phyloP scores from a whole-genome alignment of 495 filamentous ascomycete species.

The Penicillium coprophilum region DNA sequence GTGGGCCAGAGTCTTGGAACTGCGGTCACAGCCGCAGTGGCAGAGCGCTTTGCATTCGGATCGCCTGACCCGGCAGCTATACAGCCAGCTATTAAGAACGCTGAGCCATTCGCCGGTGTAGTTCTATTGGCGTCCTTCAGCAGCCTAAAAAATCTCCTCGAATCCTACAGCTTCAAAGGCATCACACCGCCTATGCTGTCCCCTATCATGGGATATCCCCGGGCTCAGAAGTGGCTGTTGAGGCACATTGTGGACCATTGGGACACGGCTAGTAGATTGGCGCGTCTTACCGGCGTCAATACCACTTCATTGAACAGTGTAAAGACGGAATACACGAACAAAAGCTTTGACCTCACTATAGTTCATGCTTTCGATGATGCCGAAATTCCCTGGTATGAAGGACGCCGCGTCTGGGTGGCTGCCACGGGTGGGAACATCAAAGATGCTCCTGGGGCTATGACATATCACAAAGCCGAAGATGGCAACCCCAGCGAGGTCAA shows the following conservation, averaged over 20 bases:
- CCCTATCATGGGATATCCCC: slow-evolving; percentile 63
- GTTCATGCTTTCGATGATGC: slow-evolving; percentile 74
- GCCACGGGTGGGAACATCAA: slow-evolving; percentile 45
- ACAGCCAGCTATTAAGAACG: slow-evolving; percentile 39
- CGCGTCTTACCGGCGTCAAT: slow-evolving; percentile 39
- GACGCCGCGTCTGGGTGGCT: slow-evolving; percentile 52
- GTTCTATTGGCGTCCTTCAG: slow-evolving; percentile 80
- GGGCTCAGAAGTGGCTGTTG: slow-evolving; percentile 47
- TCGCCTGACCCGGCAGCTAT: slow-evolving; percentile 34
- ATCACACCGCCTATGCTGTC: slow-evolving; percentile 77
- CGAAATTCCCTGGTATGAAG: slow-evolving; percentile 67
- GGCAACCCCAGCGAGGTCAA: slow-evolving; percentile 34
- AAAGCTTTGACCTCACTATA: slow-evolving; percentile 62
- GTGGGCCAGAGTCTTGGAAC: slow-evolving; percentile 91
- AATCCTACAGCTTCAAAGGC: slow-evolving; percentile 71
- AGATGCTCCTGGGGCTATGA: slow-evolving; percentile 52
- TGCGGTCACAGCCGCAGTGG: slow-evolving; percentile 70
- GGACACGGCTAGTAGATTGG: slow-evolving; percentile 53
- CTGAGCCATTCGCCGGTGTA: slow-evolving; percentile 64
- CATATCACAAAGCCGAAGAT: slow-evolving; percentile 35
- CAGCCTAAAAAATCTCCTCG: slow-evolving; percentile 66
- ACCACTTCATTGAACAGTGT: slow-evolving; percentile 21
- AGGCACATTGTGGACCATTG: slow-evolving; percentile 54
- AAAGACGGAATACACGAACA: slow-evolving; percentile 40
- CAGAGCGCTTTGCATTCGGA: slow-evolving; percentile 62